Conservation (phyloP, 495 filamentous ascomycete genomes). For the Hypomontagnella monticulosa region DNA sequence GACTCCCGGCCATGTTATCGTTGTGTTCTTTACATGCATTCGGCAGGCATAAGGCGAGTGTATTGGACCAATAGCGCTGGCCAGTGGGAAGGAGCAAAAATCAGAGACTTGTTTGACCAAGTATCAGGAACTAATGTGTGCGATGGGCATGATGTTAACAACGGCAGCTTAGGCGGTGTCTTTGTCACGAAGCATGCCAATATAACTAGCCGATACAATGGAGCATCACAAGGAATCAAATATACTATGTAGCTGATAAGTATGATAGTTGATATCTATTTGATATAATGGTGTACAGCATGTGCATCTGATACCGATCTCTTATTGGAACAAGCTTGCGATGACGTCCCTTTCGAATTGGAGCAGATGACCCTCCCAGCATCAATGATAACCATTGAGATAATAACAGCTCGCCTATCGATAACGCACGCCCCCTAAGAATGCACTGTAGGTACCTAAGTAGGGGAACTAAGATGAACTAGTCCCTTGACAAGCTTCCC, state of each 20-base stretch:
- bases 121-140: slow-evolving; percentile 1
- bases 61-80: background rate
- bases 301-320: no score
- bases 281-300: background rate
- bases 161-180: background rate
- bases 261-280: background rate
- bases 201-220: background rate
- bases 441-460: slow-evolving; percentile 1
- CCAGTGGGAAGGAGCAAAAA: slow-evolving; percentile 1
- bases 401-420: background rate
- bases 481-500: slow-evolving; percentile 1
- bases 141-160: slow-evolving; percentile 2
- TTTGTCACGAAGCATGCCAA: slow-evolving; percentile 2
- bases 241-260: no score
- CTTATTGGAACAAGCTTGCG: background rate
- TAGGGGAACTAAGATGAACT: slow-evolving; percentile 1
- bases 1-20: slow-evolving; percentile 5
- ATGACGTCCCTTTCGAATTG: background rate
- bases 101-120: slow-evolving; percentile 1
- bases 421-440: slow-evolving; percentile 6
- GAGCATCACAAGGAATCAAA: no score
- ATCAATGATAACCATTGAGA: background rate
- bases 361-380: background rate
- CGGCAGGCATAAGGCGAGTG: slow-evolving; percentile 2
- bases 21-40: slow-evolving; percentile 1